phyloP scores from a whole-genome alignment of 169 alveolate genomes.

The Plasmodium sp. region DNA sequence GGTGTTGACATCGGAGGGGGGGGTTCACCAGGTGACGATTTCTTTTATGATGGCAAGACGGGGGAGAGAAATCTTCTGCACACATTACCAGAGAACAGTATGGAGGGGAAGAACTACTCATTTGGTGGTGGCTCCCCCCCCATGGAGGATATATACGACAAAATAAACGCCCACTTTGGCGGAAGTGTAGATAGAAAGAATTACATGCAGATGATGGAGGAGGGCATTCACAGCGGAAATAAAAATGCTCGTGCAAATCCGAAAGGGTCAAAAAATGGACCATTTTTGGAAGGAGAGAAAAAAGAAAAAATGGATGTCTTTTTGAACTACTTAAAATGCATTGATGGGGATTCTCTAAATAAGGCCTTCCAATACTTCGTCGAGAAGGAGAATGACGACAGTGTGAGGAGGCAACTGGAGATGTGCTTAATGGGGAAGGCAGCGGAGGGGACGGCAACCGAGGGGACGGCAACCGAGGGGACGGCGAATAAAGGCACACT shows the following conservation, averaged over 20 bases:
- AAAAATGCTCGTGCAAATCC: neutral
- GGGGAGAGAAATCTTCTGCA: neutral
- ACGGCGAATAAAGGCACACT: neutral
- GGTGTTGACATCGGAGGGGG: neutral
- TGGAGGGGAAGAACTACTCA: neutral
- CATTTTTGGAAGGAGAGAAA: neutral
- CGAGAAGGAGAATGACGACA: constrained; percentile 17
- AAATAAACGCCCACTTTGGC: constrained; percentile 25
- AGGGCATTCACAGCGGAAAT: neutral
- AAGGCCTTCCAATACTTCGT: constrained; percentile 42
- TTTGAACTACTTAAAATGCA: constrained; percentile 48
- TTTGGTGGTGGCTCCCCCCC: neutral
- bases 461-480: neutral
- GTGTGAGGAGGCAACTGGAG: constrained; percentile 22
- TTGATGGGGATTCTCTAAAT: constrained; percentile 14
- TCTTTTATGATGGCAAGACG: neutral
- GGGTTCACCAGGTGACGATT: neutral
- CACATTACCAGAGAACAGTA: neutral
- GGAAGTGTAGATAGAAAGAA: neutral
- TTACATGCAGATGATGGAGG: neutral
- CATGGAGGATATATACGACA: constrained; percentile 17
- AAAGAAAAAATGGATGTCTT: constrained; percentile 28
- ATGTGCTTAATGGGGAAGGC: neutral
- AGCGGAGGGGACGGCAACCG: neutral
- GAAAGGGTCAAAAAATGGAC: neutral